Conservation (phyloP, 441 rosid species). For the Eutrema salsugineum region DNA sequence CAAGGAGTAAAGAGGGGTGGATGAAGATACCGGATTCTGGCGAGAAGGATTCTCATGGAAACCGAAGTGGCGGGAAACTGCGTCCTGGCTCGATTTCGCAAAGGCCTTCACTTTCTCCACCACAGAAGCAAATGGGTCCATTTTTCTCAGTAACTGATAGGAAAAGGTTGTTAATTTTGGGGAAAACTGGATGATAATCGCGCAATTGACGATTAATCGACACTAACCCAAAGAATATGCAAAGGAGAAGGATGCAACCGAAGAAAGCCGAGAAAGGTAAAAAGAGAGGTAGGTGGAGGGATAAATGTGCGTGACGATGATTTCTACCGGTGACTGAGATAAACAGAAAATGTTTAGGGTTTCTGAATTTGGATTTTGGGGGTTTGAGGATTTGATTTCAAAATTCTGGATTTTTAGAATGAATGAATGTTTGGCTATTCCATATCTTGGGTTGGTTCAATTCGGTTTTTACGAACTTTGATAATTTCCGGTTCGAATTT, state of each 20-base stretch:
- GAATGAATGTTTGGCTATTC: not conserved
- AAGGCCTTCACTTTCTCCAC: slow-evolving; percentile 48
- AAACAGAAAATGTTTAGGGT: not conserved
- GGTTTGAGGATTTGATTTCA: not conserved
- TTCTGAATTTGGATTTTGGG: not conserved
- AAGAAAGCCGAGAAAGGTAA: not conserved
- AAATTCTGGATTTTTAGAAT: not conserved
- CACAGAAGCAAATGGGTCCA: slow-evolving; percentile 53
- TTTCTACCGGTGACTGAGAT: not conserved
- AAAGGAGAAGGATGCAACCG: not conserved
- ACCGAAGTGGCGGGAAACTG: slow-evolving; percentile 38
- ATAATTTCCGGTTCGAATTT: not conserved
- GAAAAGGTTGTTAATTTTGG: not conserved
- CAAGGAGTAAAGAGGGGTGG: not conserved
- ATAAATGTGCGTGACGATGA: not conserved
- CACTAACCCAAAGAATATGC: not conserved
- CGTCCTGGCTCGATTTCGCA: slow-evolving; percentile 49
- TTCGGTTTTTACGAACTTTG: not conserved
- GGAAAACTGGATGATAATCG: not conserved
- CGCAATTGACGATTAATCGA: not conserved
- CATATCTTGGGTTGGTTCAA: not conserved
- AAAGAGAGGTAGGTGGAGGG: not conserved
- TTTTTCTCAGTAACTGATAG: slow-evolving; percentile 2
- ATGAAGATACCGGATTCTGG: slow-evolving; percentile 68
- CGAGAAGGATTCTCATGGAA: slow-evolving; percentile 36